Evolutionary conservation across 75 land plant species (phyloP).

Genomic region (Isoetes taiwanensis): DNA sequence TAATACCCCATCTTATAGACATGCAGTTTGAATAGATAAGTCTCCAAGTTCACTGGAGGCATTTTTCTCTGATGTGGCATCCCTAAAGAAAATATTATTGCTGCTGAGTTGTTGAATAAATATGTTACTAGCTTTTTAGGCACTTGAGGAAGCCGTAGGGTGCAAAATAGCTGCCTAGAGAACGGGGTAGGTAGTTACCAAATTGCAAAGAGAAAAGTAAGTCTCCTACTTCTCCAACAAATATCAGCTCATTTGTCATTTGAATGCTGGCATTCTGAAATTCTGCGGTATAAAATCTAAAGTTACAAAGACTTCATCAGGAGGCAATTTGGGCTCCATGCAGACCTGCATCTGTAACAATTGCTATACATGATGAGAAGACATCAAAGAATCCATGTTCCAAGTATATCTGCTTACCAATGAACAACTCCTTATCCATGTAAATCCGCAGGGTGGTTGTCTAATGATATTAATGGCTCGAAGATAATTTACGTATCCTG

Average conservation of each 20-base stretch:
- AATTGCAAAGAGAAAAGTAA: background rate
- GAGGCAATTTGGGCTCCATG: background rate
- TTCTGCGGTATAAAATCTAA: background rate
- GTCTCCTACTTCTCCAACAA: background rate
- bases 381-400: no score
- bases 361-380: no score
- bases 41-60: no score
- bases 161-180: background rate
- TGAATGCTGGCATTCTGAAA: background rate
- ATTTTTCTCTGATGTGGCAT: no score
- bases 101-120: conserved; percentile 38
- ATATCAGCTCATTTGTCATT: background rate
- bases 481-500: background rate
- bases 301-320: background rate
- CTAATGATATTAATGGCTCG: background rate
- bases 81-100: no score
- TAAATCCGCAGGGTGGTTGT: background rate
- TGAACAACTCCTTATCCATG: background rate
- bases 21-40: conserved; percentile 46
- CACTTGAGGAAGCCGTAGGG: conserved; percentile 20
- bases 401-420: background rate
- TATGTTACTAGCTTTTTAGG: conserved; percentile 30
- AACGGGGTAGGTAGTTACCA: background rate
- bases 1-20: conserved; percentile 36
- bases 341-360: background rate